Evolutionary conservation across 148 eudicot species (phyloP).

Genomic region (Chenopodium album): DNA sequence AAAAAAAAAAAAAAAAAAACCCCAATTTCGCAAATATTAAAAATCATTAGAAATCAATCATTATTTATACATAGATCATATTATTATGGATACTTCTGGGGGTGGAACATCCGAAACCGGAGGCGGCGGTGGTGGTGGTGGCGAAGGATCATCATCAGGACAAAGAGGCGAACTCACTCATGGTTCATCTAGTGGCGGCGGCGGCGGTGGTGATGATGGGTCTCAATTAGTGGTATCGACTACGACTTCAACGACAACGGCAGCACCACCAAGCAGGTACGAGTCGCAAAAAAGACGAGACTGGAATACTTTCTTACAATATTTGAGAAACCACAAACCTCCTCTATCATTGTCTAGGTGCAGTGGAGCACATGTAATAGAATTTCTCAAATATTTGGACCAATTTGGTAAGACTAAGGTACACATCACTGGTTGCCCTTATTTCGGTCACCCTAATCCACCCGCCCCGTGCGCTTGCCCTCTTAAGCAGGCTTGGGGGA

Average conservation of each 20-base stretch:
- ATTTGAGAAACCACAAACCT: constrained; percentile 67
- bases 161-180: not conserved
- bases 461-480: constrained; percentile 71
- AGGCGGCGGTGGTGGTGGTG: constrained; percentile 5
- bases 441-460: constrained; percentile 60
- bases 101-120: not conserved
- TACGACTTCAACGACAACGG: constrained; percentile 11
- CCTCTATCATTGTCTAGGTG: constrained; percentile 57
- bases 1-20: not conserved
- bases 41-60: not conserved
- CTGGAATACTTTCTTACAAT: constrained; percentile 76
- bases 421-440: constrained; percentile 54
- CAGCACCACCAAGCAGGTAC: constrained; percentile 46
- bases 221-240: not conserved
- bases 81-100: not conserved
- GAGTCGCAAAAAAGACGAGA: constrained; percentile 73
- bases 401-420: constrained; percentile 80
- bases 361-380: constrained; percentile 76
- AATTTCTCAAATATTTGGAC: constrained; percentile 66
- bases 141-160: constrained; percentile 22
- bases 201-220: not conserved
- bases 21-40: not conserved
- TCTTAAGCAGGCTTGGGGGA: constrained; percentile 69
- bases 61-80: not conserved
- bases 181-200: constrained; percentile 1